Evolutionary conservation across 345 rosid genomes (phyloP), one percentile per base, ranked within the genome.

Genomic region (Geranium brycei): DNA sequence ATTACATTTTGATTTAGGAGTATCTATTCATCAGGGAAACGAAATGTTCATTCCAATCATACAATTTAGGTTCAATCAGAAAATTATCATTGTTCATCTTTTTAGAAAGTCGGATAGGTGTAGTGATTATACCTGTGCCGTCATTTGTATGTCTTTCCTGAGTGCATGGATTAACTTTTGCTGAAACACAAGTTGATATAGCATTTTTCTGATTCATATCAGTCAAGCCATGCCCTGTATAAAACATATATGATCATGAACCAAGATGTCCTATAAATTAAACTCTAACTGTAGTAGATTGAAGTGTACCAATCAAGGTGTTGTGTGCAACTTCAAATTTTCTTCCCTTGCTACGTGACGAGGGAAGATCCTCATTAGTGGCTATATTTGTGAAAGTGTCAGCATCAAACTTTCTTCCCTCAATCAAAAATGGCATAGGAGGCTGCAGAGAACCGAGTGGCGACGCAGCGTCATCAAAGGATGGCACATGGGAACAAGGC

Each of bases 221-320:
- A 64, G 68, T 78, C 30, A 63, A 68, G 56, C 17, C 78, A 47
- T 70, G 28, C 73, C 69, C 85, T 85, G 73, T 51, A 70, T 19
- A 64, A 61, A 70, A 14, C 61, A 66, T 30, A 38, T 41, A 51
- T 38, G 12, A 47, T 8, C 7, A 11, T 47, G 53, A 47, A 47
- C 53, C 15, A 8, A 11, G 3, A 47, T 47, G 53, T 47, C 53
- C 53, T 8, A 8, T 47, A 47, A 13, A 47, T 47, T 47, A 15
- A 41, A 58, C 61, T n/a, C 31, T 15, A 32, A 17, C 62, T 18
- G 3, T 38, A 6, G 41, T 59, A 11, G 64, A 58, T 62, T 47
- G 62, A 41, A 70, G 40, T 18, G 67, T 77, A 87, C 88, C 87
- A 70, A 16, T 58, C 15, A 68, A 16, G 17, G 63, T 58, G 15